Evolutionary conservation across 148 eudicot genomes (phyloP).

Genomic region (Amaranthus hypochondriacus): DNA sequence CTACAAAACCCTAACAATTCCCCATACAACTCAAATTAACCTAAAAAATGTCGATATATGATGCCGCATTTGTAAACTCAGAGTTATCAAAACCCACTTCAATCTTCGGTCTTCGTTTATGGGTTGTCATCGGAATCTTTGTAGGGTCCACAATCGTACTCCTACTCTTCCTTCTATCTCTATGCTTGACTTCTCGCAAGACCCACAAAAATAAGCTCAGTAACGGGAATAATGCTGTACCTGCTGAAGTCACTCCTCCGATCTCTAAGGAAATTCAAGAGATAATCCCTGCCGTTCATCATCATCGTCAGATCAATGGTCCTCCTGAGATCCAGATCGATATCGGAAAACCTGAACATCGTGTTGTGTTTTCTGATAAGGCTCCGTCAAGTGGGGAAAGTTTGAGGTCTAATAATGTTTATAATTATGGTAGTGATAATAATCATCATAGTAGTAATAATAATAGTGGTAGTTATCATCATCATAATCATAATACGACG

Average conservation of each 20-base stretch:
- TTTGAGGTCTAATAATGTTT: slow-evolving; percentile 41
- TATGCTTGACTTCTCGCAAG: slow-evolving; percentile 66
- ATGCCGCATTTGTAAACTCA: slow-evolving; percentile 62
- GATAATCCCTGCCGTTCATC: slow-evolving; percentile 36
- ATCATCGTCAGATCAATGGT: slow-evolving; percentile 29
- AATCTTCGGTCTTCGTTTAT: slow-evolving; percentile 77
- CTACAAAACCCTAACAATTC: not conserved
- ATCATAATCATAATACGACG: slow-evolving; percentile 23
- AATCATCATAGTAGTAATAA: not conserved
- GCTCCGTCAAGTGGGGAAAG: slow-evolving; percentile 86
- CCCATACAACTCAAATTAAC: not conserved
- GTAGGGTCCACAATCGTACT: slow-evolving; percentile 85
- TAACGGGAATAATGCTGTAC: slow-evolving; percentile 11
- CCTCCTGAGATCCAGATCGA: slow-evolving; percentile 87
- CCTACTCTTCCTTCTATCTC: slow-evolving; percentile 74
- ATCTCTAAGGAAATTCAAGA: slow-evolving; percentile 70
- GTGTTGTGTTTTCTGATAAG: slow-evolving; percentile 79
- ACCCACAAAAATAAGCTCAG: slow-evolving; percentile 23
- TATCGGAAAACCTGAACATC: slow-evolving; percentile 79
- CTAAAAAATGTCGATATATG: slow-evolving; percentile 57
- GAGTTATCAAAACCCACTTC: slow-evolving; percentile 86
- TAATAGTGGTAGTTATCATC: slow-evolving; percentile 1
- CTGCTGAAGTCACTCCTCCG: slow-evolving; percentile 37
- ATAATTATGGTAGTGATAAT: slow-evolving; percentile 4
- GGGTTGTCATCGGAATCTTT: slow-evolving; percentile 93